Evolutionary conservation across 2,329 filamentous ascomycete species (phyloP), one percentile per base, ranked within the genome.

Genomic region (Aureobasidium musti): DNA sequence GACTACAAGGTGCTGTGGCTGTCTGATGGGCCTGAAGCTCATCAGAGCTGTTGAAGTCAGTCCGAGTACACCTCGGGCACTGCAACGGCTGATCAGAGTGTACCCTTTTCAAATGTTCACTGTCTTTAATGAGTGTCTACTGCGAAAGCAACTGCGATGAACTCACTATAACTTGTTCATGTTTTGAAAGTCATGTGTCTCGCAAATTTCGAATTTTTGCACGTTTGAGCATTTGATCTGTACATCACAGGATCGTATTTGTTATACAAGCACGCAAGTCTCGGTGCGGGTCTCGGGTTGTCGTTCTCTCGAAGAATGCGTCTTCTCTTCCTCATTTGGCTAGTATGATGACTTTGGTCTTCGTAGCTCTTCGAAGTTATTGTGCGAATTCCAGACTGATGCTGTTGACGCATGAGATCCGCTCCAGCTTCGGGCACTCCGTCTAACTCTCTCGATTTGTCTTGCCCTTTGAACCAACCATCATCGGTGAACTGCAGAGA

Each of bases 111-210:
- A 54, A 1, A 14, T 54, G 50, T 10, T 37, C 50, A 8, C 50
- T 54, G 17, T 14, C 6, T n/a, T 8, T 5, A 1, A 11, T 30
- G 3, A 33, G 6, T 2, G 19, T 5, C n/a, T n/a, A n/a, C n/a
- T n/a, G n/a, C n/a, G n/a, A n/a, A n/a, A n/a, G n/a, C n/a, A n/a
- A n/a, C n/a, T n/a, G n/a, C n/a, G n/a, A n/a, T n/a, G n/a, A n/a
- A 54, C 50, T 35, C 30, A 54, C 50, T 54, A 54, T 7, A 37
- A 11, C n/a, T 23, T 54, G 30, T 54, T 37, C 50, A 54, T 54
- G n/a, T 54, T 37, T 11, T 37, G 8, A 14, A 54, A 54, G 19
- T 54, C 30, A 10, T 37, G 49, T 19, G 3, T 6, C 11, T 11
- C 30, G 4, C 50, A 54, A 2, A 37, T 23, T 13, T 23, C n/a